Conservation (phyloP, 2,329 filamentous ascomycete genomes). For the Pseudocercospora crystallina region DNA sequence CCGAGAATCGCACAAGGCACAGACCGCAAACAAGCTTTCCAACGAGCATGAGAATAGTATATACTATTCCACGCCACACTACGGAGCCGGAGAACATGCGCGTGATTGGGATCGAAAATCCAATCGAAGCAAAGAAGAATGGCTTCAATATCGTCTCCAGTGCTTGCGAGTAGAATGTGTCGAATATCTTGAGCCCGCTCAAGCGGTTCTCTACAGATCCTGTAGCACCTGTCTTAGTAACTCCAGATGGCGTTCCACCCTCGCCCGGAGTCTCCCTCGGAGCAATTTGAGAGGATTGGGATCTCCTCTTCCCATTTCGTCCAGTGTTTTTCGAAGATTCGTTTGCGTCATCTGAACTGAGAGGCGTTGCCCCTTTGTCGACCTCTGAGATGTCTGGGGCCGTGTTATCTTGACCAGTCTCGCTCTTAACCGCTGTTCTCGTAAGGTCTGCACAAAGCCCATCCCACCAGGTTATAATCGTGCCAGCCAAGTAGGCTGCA, state of each 20-base stretch:
- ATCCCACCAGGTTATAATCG: conserved; percentile 62
- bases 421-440: neutral
- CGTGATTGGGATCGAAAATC: conserved; percentile 74
- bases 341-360: no score
- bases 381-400: no score
- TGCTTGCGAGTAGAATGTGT: conserved; percentile 47
- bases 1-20: conserved; percentile 41
- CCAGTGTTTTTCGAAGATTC: no score
- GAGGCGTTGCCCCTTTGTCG: no score
- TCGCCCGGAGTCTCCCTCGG: neutral
- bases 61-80: conserved; percentile 72
- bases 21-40: conserved; percentile 44
- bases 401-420: neutral
- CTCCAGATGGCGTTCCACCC: no score
- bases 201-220: neutral
- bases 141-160: conserved; percentile 61
- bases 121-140: conserved; percentile 73
- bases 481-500: conserved; percentile 61
- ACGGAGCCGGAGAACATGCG: conserved; percentile 64
- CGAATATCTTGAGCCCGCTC: conserved; percentile 40
- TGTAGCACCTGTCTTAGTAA: neutral
- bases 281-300: neutral
- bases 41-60: conserved; percentile 68
- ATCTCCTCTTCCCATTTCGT: no score
- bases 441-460: conserved; percentile 10